A percentile compares a stretch with the other conserved stretches of the same genome.
Evolutionary conservation across 805 yeast species (phyloP).

Genomic region (Isabelozyma gotoi): DNA sequence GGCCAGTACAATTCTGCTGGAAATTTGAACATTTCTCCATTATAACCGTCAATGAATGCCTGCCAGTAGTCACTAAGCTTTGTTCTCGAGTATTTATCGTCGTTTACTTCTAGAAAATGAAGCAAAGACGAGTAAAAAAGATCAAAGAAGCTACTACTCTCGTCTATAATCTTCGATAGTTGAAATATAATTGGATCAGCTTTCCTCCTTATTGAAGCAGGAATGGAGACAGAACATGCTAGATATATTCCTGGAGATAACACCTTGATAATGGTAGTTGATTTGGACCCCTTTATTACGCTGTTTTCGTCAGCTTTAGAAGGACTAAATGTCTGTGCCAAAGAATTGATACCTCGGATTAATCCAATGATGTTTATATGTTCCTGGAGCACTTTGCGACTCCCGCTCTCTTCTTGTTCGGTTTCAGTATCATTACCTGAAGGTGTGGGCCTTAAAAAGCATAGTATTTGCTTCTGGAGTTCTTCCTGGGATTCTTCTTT

Average conservation of each 20-base stretch:
- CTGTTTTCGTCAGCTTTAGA: constrained; percentile 7
- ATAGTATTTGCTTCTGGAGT: constrained; percentile 30
- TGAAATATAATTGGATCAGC: constrained; percentile 23
- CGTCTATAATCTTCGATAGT: constrained; percentile 17
- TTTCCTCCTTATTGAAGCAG: constrained; percentile 9
- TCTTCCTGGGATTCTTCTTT: constrained; percentile 29
- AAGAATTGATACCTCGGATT: constrained; percentile 34
- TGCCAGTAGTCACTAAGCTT: constrained; percentile 27
- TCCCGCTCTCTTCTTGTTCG: constrained; percentile 3
- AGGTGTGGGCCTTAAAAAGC: constrained; percentile 19
- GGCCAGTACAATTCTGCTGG: constrained; percentile 34
- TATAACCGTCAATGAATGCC: constrained; percentile 24
- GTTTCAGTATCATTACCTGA: too few relatives aligned
- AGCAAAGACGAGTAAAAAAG: constrained; percentile 25
- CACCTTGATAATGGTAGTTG: constrained; percentile 22
- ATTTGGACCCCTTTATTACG: constrained; percentile 23
- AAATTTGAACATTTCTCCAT: constrained; percentile 16
- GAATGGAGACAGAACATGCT: constrained; percentile 24
- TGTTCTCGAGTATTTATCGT: constrained; percentile 12
- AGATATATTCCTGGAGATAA: constrained; percentile 25
- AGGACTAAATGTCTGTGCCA: constrained; percentile 23
- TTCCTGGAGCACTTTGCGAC: constrained; percentile 12
- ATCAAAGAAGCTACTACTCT: constrained; percentile 23
- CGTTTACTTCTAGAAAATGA: constrained; percentile 13
- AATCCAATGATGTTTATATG: constrained; percentile 34